Base-by-base conservation (phyloP, 2,329 filamentous ascomycete genomes). In the Pseudogymnoascus sp. region DNA sequence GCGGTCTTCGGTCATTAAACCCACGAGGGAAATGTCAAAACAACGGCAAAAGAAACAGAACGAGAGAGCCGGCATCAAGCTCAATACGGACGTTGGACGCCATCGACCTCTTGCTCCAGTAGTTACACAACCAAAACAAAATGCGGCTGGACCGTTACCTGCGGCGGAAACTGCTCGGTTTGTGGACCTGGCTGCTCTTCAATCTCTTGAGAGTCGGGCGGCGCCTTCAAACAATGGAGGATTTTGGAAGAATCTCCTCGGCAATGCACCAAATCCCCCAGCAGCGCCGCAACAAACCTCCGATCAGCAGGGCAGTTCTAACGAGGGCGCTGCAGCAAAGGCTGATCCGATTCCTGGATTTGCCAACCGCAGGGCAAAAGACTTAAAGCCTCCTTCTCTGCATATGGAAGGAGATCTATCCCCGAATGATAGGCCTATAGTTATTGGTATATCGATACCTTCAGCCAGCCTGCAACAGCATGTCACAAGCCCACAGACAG, bases 401-500 rank as follows among this genome's bases (percentile, higher is more conserved):
- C 68, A 65, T 23, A 42, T 63, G 16, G 63, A 38, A 12, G 66
- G 66, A 63, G 84, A 85, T 64, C 77, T 90, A 3, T 90, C 88
- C 12, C 88, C 88, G 0, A 83, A 82, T 63, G 85, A 88, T 68
- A 80, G 84, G n/a, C 86, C 86, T 1, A 91, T 91, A 64, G 81
- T 88, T 42, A 91, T 91, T 66, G 88, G 88, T 11, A 84, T 91
- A 60, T 81, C 83, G 12, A 76, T 91, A 52, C 83, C 87, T 2
- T 81, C 84, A 12, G 80, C 82, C 52, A 75, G 77, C 35, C 66
- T 77, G 28, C 73, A 69, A 67, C 75, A 72, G 41, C 82, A 74
- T 68, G 78, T 76, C 68, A 75, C 81, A 70, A 82, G 79, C 62
- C 81, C 82, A n/a, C 77, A 80, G 45, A 83, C 68, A 42, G 67